Evolutionary conservation across 306 rosid species (phyloP).

Genomic region (Purshia tridentata): DNA sequence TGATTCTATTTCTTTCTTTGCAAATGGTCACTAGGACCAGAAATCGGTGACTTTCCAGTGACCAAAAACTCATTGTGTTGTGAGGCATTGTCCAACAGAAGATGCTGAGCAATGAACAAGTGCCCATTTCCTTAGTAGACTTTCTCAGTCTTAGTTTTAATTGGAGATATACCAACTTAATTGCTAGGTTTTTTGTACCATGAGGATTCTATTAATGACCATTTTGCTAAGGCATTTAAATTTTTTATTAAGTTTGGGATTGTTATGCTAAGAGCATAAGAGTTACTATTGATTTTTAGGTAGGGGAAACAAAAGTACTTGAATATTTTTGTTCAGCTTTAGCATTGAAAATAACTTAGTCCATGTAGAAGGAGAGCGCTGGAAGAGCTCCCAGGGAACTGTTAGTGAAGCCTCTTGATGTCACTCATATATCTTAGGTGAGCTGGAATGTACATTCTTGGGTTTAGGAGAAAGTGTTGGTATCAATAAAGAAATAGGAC

Average conservation of each 20-base stretch:
- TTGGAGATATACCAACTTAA: not conserved
- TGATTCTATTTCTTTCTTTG: not conserved
- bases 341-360: not conserved
- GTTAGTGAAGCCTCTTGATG: not conserved
- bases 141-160: not conserved
- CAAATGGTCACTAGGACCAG: not conserved
- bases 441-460: not conserved
- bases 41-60: not conserved
- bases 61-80: conserved; percentile 1
- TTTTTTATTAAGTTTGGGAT: no score
- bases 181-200: not conserved
- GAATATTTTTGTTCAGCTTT: not conserved
- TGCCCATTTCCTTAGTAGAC: not conserved
- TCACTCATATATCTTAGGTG: not conserved
- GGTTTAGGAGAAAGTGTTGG: not conserved
- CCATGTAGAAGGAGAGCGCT: not conserved
- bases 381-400: not conserved
- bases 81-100: not conserved
- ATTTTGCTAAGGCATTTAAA: not conserved
- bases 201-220: not conserved
- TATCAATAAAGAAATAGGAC: not conserved
- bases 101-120: not conserved
- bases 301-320: not conserved
- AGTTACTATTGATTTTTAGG: not conserved
- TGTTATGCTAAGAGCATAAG: no score